phyloP scores from a whole-genome alignment of 768 basidiomycete genomes.

The Cystoderma amianthinum region DNA sequence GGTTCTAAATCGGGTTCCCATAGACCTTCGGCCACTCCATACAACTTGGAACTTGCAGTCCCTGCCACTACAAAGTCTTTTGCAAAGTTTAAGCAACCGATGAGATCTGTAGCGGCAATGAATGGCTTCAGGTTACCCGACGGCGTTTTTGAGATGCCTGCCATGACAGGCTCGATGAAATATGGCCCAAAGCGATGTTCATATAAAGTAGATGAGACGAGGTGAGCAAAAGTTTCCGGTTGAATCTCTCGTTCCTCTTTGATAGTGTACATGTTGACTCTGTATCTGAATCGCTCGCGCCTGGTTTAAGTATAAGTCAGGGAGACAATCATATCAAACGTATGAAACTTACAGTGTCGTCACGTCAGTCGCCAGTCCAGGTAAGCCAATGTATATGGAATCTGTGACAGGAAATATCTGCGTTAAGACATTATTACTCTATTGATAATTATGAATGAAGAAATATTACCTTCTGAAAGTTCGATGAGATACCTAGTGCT shows the following conservation, averaged over 20 bases:
- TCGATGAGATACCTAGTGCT: slow-evolving; percentile 76
- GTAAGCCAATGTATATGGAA: slow-evolving; percentile 84
- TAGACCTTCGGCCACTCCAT: slow-evolving; percentile 94
- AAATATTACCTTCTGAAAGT: slow-evolving; percentile 83
- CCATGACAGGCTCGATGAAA: slow-evolving; percentile 95
- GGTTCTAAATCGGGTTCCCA: slow-evolving; percentile 98
- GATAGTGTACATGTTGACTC: slow-evolving; percentile 99
- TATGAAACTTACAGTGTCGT: slow-evolving; percentile 68
- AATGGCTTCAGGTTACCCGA: slow-evolving; percentile 78
- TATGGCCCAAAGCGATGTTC: slow-evolving; percentile 95
- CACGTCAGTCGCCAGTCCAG: slow-evolving; percentile 92
- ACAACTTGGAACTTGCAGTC: slow-evolving; percentile 86
- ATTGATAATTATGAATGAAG: background rate
- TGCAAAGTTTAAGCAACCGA: slow-evolving; percentile 88
- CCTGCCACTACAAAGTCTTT: slow-evolving; percentile 98
- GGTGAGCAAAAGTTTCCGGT: slow-evolving; percentile 92
- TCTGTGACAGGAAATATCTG: slow-evolving; percentile 95
- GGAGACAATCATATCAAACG: slow-evolving; percentile 2
- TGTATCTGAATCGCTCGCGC: slow-evolving; percentile 84
- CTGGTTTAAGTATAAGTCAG: slow-evolving; percentile 36
- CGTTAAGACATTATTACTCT: background rate
- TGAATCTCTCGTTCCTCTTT: slow-evolving; percentile 98
- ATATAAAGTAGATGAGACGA: slow-evolving; percentile 93
- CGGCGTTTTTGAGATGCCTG: slow-evolving; percentile 73
- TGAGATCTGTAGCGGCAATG: slow-evolving; percentile 92